Evolutionary conservation across 305 asterid species (phyloP).

Genomic region (Lippia alba): DNA sequence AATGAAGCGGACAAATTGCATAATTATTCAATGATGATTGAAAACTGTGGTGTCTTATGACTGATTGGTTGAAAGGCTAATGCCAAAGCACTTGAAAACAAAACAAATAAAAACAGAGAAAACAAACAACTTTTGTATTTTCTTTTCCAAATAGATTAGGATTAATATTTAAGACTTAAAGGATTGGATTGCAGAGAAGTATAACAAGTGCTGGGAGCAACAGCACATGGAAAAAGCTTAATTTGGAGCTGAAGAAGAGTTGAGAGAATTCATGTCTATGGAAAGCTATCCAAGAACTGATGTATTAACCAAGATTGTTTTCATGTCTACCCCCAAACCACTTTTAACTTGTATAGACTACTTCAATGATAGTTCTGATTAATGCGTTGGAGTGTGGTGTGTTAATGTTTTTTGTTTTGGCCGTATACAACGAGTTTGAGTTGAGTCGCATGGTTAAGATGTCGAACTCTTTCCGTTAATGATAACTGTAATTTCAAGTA

Average conservation of each 20-base stretch:
- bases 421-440: too few relatives aligned
- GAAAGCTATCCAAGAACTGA: neutral
- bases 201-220: too few relatives aligned
- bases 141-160: neutral
- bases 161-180: neutral
- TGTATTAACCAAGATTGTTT: too few relatives aligned
- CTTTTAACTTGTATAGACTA: too few relatives aligned
- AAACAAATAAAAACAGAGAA: slow-evolving; percentile 11
- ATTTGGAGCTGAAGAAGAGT: neutral
- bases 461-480: too few relatives aligned
- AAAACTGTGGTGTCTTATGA: neutral
- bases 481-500: too few relatives aligned
- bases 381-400: too few relatives aligned
- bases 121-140: neutral
- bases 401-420: too few relatives aligned
- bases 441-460: too few relatives aligned
- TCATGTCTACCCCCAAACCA: too few relatives aligned
- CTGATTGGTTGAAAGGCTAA: neutral
- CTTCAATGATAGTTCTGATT: too few relatives aligned
- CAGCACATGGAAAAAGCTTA: slow-evolving; percentile 15
- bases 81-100: slow-evolving; percentile 13
- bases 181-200: too few relatives aligned
- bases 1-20: slow-evolving; percentile 29
- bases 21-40: slow-evolving; percentile 1
- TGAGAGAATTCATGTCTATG: neutral